Evolutionary conservation across 768 basidiomycete genomes (phyloP).

Genomic region (Pulveroboletus sp.): DNA sequence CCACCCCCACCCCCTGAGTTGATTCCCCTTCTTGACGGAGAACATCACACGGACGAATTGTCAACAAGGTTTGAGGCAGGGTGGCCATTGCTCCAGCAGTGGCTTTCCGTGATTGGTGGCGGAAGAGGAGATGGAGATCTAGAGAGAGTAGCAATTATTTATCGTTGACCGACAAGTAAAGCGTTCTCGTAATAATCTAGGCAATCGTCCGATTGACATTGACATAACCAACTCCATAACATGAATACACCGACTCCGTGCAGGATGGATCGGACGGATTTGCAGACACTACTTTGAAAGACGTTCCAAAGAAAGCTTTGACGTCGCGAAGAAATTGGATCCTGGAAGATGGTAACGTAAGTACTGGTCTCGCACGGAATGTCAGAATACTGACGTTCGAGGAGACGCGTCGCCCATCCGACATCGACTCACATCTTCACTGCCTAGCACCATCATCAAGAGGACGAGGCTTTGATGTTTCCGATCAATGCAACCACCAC

Average conservation of each 20-base stretch:
- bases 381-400: conserved; percentile 62
- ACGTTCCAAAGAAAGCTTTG: conserved; percentile 79
- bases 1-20: conserved; percentile 51
- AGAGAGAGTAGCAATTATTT: conserved; percentile 76
- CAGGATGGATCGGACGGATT: conserved; percentile 50
- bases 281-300: conserved; percentile 83
- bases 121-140: conserved; percentile 64
- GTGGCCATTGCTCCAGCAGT: conserved; percentile 78
- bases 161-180: conserved; percentile 48
- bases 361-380: not conserved
- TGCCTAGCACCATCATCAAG: conserved; percentile 92
- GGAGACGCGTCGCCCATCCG: conserved; percentile 80
- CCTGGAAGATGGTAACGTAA: conserved; percentile 41
- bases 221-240: conserved; percentile 88
- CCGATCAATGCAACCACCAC: conserved; percentile 88
- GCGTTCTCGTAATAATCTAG: conserved; percentile 34
- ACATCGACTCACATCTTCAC: conserved; percentile 93
- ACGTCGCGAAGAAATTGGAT: conserved; percentile 89
- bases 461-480: conserved; percentile 86
- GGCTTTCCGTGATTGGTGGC: conserved; percentile 61
- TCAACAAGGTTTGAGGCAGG: conserved; percentile 78
- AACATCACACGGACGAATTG: conserved; percentile 90
- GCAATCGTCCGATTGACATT: conserved; percentile 82
- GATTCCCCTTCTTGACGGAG: conserved; percentile 71
- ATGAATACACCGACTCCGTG: conserved; percentile 75